Base-by-base conservation (phyloP, 2,329 filamentous ascomycete species). In the Arthrobotrys musiformis region DNA sequence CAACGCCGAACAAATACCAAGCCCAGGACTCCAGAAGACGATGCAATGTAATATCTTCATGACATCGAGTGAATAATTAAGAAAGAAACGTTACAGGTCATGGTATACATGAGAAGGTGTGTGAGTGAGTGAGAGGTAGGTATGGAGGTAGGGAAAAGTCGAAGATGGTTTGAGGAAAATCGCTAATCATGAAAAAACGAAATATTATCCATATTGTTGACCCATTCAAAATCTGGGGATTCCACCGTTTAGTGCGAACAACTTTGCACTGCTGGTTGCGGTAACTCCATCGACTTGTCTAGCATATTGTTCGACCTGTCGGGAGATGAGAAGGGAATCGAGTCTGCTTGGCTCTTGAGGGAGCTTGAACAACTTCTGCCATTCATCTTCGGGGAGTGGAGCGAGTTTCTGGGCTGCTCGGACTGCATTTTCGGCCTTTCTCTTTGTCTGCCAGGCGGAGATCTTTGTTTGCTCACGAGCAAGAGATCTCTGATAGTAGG, bases 281-380 rank as follows among this genome's bases (percentile, higher is more conserved):
- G 94, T 94, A 85, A 98, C 98, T 42, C 93, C 93, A 85, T 99
- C 95, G 73, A 98, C 92, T 86, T 98, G 95, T 86, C 93, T 91
- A 82, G 94, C 93, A 86, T 98, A 99, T 86, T 98, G 94, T 86
- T 98, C 94, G 68, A 97, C 93, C 86, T 99, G 95, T 85, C 93
- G 90, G 79, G 92, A 94, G 84, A 97, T 97, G 83, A 99, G 87
- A 88, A 99, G 92, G 80, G 92, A 93, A 86, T 98, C 94, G 81
- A 98, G 86, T 80, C 94, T 88, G 85, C 92, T 97, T 70, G 95
- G 94, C 86, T 98, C 94, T 83, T 93, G 91, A 26, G 95, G 95
- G 81, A 99, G 89, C 89, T 99, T 99, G 89, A 98, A 99, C 81
- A 98, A 88, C 83, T 93, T 91, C 86, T 97, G 93, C 94, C 94